Conservation (phyloP, 1,139 yeast species). For the Scheffersomyces illinoinensis region DNA sequence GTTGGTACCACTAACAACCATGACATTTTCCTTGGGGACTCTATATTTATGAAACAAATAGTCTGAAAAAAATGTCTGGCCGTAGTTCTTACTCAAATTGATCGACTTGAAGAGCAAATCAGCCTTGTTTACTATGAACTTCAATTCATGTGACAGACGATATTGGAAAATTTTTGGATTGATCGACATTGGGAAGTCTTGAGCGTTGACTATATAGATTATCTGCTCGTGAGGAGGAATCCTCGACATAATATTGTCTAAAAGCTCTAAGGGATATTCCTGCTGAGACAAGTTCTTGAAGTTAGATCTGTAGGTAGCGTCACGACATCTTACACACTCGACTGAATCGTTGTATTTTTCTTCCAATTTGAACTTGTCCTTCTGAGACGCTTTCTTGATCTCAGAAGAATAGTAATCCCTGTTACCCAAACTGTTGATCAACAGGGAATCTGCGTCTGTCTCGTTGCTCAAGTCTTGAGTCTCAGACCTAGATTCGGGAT, state of each 20-base stretch:
- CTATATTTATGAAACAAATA: constrained; percentile 41
- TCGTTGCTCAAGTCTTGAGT: not conserved
- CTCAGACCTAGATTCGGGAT: not conserved
- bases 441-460: not conserved
- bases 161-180: constrained; percentile 38
- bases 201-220: constrained; percentile 61
- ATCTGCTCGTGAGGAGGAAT: constrained; percentile 53
- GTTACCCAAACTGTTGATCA: not conserved
- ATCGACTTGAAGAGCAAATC: constrained; percentile 51
- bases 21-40: constrained; percentile 46
- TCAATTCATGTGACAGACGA: constrained; percentile 35
- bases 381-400: constrained; percentile 2
- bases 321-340: constrained; percentile 59
- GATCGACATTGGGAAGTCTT: constrained; percentile 69
- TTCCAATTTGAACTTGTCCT: constrained; percentile 3
- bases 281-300: constrained; percentile 19
- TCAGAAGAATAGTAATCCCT: constrained; percentile 1
- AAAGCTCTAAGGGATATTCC: constrained; percentile 37
- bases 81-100: constrained; percentile 35
- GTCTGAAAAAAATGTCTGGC: constrained; percentile 44
- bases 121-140: constrained; percentile 57
- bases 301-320: constrained; percentile 46
- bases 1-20: constrained; percentile 48
- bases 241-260: constrained; percentile 34
- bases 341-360: constrained; percentile 8